These are phyloP conservation scores for Stylosanthes scabra DNA, from an alignment of 331 rosid genomes.

Conservation along the genomic window DNA sequence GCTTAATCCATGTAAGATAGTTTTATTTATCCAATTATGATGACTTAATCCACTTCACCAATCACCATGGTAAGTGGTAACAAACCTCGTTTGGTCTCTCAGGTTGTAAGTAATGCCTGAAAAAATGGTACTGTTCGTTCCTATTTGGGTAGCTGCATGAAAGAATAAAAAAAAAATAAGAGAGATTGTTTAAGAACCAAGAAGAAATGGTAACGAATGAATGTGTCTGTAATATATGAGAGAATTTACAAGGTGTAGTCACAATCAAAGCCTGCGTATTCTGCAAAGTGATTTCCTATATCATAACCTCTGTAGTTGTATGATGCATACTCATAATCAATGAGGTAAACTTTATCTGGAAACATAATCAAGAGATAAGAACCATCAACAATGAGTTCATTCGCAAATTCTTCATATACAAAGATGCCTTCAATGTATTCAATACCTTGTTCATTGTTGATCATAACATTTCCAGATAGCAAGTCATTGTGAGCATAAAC, in stretches of 20 bases:
- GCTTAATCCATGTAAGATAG: background rate
- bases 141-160: conserved; percentile 75
- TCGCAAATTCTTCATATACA: background rate
- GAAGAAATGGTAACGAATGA: background rate
- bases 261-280: conserved; percentile 92
- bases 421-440: background rate
- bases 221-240: background rate
- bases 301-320: conserved; percentile 96
- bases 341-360: conserved; percentile 84
- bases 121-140: conserved; percentile 80
- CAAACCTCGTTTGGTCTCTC: conserved; percentile 79
- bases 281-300: conserved; percentile 97
- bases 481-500: conserved; percentile 93
- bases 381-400: conserved; percentile 25
- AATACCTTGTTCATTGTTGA: conserved; percentile 86
- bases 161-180: conserved; percentile 20
- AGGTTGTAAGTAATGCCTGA: conserved; percentile 85
- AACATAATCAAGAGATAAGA: conserved; percentile 26
- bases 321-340: conserved; percentile 96
- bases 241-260: conserved; percentile 71
- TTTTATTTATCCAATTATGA: conserved; percentile 19
- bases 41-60: conserved; percentile 19
- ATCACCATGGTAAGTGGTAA: conserved; percentile 25
- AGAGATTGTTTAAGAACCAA: conserved; percentile 33
- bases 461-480: conserved; percentile 95